Percentiles rank a stretch among this genome's conserved stretches.
phyloP scores from a whole-genome alignment of 345 rosid genomes.

The Diplotaxis tenuifolia region DNA sequence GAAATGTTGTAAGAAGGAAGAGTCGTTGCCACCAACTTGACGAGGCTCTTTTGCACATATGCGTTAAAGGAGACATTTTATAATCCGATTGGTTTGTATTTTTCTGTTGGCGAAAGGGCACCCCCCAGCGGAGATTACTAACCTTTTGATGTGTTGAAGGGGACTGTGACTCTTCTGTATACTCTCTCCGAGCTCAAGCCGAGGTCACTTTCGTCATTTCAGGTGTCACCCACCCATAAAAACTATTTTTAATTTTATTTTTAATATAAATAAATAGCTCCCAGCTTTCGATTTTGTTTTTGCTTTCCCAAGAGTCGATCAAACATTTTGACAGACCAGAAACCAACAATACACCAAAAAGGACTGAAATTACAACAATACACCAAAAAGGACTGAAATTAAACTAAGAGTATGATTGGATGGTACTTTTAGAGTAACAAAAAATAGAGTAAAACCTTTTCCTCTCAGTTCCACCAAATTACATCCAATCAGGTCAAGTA shows the following conservation, averaged over 20 bases:
- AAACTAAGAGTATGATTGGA: too few species aligned
- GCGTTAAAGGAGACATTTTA: background rate
- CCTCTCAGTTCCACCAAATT: too few species aligned
- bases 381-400: background rate
- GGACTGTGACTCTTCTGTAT: constrained; percentile 9
- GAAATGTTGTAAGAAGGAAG: background rate
- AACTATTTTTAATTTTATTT: background rate
- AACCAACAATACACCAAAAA: too few species aligned
- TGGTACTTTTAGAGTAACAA: too few species aligned
- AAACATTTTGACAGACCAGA: background rate
- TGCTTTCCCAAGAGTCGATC: constrained; percentile 2
- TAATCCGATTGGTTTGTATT: background rate
- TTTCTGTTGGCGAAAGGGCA: constrained; percentile 26
- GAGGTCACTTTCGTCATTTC: background rate
- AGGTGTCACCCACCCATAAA: background rate
- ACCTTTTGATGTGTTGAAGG: constrained; percentile 24
- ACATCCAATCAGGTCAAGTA: too few species aligned
- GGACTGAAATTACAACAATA: too few species aligned
- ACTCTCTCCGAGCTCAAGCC: background rate
- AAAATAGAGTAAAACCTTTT: too few species aligned
- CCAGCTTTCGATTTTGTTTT: background rate
- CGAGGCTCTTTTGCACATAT: background rate
- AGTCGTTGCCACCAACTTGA: constrained; percentile 26
- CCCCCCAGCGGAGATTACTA: constrained; percentile 14
- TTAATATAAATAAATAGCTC: too few species aligned